A percentile compares a stretch with the other conserved stretches of the same genome.
phyloP scores from a whole-genome alignment of 345 rosid genomes.

The Arabidopsis suecica region DNA sequence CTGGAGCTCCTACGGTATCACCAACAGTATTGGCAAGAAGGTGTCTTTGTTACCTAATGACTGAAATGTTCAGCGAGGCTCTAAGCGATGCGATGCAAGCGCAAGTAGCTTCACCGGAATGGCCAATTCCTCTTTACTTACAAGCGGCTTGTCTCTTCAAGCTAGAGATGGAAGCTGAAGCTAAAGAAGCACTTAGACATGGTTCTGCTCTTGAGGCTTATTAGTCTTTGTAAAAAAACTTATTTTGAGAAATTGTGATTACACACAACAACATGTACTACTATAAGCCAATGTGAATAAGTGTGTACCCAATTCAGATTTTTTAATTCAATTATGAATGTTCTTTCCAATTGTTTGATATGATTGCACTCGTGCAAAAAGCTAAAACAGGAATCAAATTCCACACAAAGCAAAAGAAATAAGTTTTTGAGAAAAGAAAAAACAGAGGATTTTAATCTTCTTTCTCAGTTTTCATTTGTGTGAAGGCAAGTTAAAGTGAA shows the following conservation, averaged over 20 bases:
- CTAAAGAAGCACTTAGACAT: conserved; percentile 77
- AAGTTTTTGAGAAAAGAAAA: conserved; percentile 25
- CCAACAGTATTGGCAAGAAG: conserved; percentile 91
- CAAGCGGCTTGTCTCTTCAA: conserved; percentile 84
- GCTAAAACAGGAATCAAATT: conserved; percentile 45
- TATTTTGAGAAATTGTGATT: conserved; percentile 12
- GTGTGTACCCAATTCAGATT: conserved; percentile 19
- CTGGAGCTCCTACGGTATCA: conserved; percentile 80
- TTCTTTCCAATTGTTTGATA: conserved; percentile 33
- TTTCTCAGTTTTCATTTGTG: conserved; percentile 28
- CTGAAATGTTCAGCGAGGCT: conserved; percentile 73
- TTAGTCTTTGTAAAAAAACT: not conserved
- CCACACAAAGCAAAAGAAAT: conserved; percentile 44
- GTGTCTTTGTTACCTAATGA: conserved; percentile 80
- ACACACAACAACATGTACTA: conserved; percentile 38
- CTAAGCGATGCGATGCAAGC: conserved; percentile 94
- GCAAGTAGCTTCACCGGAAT: conserved; percentile 81
- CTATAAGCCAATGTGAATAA: not conserved
- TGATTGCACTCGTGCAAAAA: conserved; percentile 53
- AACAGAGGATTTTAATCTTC: conserved; percentile 25
- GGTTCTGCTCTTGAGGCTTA: conserved; percentile 68
- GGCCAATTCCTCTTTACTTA: conserved; percentile 84
- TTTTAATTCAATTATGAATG: conserved; percentile 15
- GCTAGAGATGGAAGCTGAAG: conserved; percentile 86
- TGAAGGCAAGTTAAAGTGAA: conserved; percentile 49